A percentile compares a stretch with the other conserved stretches of the same genome.
phyloP scores from a whole-genome alignment of 2,329 filamentous ascomycete species.

The Aspergillus luchuensis region DNA sequence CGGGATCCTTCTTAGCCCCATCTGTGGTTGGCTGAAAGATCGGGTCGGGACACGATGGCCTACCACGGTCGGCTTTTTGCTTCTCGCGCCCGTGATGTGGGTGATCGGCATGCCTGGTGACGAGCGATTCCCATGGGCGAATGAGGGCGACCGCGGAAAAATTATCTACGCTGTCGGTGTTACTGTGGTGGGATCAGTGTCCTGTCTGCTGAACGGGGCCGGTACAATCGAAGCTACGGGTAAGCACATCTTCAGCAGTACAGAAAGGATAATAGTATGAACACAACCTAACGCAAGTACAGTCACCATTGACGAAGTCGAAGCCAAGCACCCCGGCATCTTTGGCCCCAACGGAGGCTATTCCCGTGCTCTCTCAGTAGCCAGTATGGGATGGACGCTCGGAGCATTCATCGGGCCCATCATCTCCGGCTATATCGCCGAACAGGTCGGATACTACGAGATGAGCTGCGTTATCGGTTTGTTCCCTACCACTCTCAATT shows the following conservation, averaged over 20 bases:
- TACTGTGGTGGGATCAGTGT: slow-evolving; percentile 25
- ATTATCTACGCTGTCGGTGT: slow-evolving; percentile 27
- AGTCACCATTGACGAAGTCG: slow-evolving; percentile 27
- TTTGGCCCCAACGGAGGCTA: slow-evolving; percentile 32
- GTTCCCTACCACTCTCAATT: background rate
- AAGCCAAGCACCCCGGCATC: slow-evolving; percentile 24
- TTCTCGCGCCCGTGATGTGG: slow-evolving; percentile 29
- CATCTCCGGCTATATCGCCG: slow-evolving; percentile 22
- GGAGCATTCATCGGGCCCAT: slow-evolving; percentile 29
- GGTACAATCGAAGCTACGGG: slow-evolving; percentile 34
- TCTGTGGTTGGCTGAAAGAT: slow-evolving; percentile 53
- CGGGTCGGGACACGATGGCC: slow-evolving; percentile 28
- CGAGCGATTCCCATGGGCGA: slow-evolving; percentile 29
- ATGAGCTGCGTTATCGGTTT: slow-evolving; percentile 26
- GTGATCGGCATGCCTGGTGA: slow-evolving; percentile 33
- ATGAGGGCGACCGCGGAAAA: slow-evolving; percentile 18
- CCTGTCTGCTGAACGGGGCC: slow-evolving; percentile 30
- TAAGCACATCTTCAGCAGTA: slow-evolving; percentile 18
- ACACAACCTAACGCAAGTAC: background rate
- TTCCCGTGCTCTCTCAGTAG: slow-evolving; percentile 27
- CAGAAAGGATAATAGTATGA: no score
- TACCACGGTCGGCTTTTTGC: slow-evolving; percentile 27
- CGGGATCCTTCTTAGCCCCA: slow-evolving; percentile 57
- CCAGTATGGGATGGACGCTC: slow-evolving; percentile 27
- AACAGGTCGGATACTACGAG: slow-evolving; percentile 25